phyloP scores from a whole-genome alignment of 1,284 basidiomycete genomes.

The Sanghuangporus sanghuang region DNA sequence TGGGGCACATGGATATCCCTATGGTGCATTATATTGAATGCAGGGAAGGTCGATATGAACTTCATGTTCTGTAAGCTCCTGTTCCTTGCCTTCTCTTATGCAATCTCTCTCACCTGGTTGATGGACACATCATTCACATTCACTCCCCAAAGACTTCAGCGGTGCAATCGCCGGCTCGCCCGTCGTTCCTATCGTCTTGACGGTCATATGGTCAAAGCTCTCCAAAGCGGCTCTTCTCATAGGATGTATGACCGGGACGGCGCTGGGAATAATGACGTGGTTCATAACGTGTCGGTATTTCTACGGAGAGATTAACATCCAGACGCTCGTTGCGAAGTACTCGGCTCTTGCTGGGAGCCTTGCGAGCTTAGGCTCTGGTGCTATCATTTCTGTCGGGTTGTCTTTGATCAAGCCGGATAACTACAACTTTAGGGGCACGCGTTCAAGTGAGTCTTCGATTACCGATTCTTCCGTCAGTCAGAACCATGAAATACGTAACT shows the following conservation, averaged over 20 bases:
- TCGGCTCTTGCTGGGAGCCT: slow-evolving; percentile 45
- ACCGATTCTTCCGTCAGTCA: too few species aligned
- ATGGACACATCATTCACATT: too few species aligned
- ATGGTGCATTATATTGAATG: slow-evolving; percentile 16
- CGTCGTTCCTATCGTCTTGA: slow-evolving; percentile 27
- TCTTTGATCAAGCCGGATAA: slow-evolving; percentile 39
- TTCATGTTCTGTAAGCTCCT: slow-evolving; percentile 13
- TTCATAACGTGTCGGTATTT: slow-evolving; percentile 48
- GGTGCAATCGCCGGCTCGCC: slow-evolving; percentile 14
- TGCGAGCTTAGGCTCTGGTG: slow-evolving; percentile 40
- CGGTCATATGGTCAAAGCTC: slow-evolving; percentile 45
- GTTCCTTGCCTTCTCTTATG: too few species aligned
- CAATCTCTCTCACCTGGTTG: too few species aligned
- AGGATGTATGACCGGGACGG: slow-evolving; percentile 38
- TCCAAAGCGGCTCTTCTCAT: slow-evolving; percentile 35
- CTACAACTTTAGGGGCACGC: slow-evolving; percentile 44
- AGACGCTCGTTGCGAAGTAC: slow-evolving; percentile 41
- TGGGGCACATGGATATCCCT: slow-evolving; percentile 55
- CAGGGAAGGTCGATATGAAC: slow-evolving; percentile 17
- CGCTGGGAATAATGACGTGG: slow-evolving; percentile 44
- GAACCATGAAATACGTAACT: too few species aligned
- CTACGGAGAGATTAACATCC: slow-evolving; percentile 40
- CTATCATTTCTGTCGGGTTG: slow-evolving; percentile 35
- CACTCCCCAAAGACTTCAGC: slow-evolving; percentile 4
- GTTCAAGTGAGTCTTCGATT: slow-evolving; percentile 37